phyloP scores from a whole-genome alignment of 306 rosid genomes.

The Dicorynia guianensis region DNA sequence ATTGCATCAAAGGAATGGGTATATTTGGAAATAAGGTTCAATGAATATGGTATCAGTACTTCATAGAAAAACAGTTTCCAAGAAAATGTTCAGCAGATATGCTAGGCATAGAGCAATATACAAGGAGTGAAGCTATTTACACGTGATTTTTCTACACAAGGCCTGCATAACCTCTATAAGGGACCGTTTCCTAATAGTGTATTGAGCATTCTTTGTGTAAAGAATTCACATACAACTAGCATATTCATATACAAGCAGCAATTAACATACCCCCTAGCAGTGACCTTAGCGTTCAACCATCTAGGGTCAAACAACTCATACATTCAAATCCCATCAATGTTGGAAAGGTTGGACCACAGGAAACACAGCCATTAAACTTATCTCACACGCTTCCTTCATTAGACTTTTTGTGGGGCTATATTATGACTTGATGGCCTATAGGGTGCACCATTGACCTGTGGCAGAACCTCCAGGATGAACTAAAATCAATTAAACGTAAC shows the following conservation, averaged over 20 bases:
- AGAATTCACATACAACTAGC: no score
- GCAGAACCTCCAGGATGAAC: not conserved
- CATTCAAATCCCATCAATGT: not conserved
- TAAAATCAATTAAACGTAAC: not conserved
- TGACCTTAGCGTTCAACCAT: not conserved
- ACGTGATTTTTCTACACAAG: no score
- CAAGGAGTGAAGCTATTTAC: no score
- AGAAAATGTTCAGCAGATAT: no score
- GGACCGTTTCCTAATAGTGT: no score
- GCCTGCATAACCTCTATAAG: no score
- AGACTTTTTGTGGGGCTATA: not conserved
- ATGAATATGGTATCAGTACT: not conserved
- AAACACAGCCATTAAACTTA: not conserved
- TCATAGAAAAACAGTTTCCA: not conserved
- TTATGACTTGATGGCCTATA: not conserved
- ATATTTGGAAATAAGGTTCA: not conserved
- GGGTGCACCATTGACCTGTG: not conserved
- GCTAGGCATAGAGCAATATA: no score
- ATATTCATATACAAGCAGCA: no score
- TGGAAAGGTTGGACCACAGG: not conserved
- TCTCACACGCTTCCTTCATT: not conserved
- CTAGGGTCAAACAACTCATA: not conserved
- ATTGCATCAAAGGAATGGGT: not conserved
- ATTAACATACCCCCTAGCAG: not conserved
- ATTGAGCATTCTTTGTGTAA: no score